Base-by-base conservation (phyloP, 2,329 filamentous ascomycete genomes). In the Orbilia oligospora region DNA sequence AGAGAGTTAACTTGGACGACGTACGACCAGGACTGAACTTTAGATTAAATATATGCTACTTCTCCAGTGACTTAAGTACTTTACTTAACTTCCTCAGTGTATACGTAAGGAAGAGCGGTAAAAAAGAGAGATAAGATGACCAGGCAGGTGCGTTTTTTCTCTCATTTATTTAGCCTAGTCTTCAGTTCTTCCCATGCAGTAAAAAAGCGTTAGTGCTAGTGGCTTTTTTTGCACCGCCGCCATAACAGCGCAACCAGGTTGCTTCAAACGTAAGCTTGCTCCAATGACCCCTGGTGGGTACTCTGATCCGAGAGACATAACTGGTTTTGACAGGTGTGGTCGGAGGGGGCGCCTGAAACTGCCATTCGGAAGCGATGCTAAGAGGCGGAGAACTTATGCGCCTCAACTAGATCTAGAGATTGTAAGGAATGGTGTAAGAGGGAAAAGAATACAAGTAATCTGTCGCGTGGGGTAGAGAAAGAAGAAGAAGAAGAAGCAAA, bases 121-220 rank as follows among this genome's bases (percentile, higher is more conserved):
- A 30, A 18, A 27, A 10, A 55, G 9, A 18, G 51, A 44, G 36
- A 44, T 61, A 61, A 61, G 56, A 5, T 27, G 20, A 41, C 22
- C 56, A n/a, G 36, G 36, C 33, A 24, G 53, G n/a, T 58, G 53
- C 30, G 22, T 38, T 38, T 58, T 56, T 58, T 58, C 27, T 38
- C 53, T 58, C 53, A 38, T 58, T 61, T n/a, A 61, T 61, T 61
- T 61, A 61, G 56, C 56, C 56, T 41, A 44, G 10, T 61, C 56
- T 41, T 44, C 14, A 30, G 27, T 30, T 30, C 27, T 3, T 30
- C 27, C 27, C 6, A 30, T 30, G 27, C 27, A 30, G 27, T 30
- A 3, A 30, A 30, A 30, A 30, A 6, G 27, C 6, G 27, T 27
- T 2, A 3, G 56, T 44, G 20, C 9, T 61, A 61, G 56, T 27